These are phyloP conservation scores for Aspergillus brasiliensis DNA, from an alignment of 2,329 filamentous ascomycete genomes.

Conservation along the genomic window DNA sequence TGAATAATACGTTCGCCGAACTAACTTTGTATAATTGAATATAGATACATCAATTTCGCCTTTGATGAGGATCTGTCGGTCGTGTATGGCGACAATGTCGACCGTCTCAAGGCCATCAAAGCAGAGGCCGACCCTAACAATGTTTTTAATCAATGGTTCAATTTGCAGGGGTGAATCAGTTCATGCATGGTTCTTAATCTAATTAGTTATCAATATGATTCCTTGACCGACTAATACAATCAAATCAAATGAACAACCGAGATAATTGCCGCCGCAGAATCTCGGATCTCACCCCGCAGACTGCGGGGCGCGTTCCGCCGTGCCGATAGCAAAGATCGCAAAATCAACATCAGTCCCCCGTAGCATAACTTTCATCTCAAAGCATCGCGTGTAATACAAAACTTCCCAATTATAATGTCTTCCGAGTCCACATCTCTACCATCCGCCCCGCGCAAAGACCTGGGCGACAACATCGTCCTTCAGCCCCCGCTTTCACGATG, in stretches of 20 bases:
- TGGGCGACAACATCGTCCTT: constrained; percentile 16
- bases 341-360: too few species aligned
- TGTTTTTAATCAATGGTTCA: neutral
- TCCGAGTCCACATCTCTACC: neutral
- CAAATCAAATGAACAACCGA: too few species aligned
- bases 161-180: neutral
- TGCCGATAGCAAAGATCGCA: too few species aligned
- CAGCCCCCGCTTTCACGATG: constrained; percentile 53
- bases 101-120: constrained; percentile 4
- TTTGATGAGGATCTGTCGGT: neutral
- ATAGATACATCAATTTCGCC: constrained; percentile 6
- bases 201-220: too few species aligned
- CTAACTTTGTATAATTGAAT: neutral
- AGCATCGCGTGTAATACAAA: neutral
- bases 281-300: neutral
- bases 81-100: constrained; percentile 7
- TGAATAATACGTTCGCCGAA: neutral
- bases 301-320: neutral
- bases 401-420: neutral
- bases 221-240: too few species aligned
- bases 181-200: neutral
- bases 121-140: neutral
- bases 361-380: neutral
- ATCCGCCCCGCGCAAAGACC: constrained; percentile 11
- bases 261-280: neutral